Percentiles rank a stretch among this genome's conserved stretches.
These are phyloP conservation scores for Escovopsis sp. DNA, from an alignment of 2,329 filamentous ascomycete species.

Conservation along the genomic window DNA sequence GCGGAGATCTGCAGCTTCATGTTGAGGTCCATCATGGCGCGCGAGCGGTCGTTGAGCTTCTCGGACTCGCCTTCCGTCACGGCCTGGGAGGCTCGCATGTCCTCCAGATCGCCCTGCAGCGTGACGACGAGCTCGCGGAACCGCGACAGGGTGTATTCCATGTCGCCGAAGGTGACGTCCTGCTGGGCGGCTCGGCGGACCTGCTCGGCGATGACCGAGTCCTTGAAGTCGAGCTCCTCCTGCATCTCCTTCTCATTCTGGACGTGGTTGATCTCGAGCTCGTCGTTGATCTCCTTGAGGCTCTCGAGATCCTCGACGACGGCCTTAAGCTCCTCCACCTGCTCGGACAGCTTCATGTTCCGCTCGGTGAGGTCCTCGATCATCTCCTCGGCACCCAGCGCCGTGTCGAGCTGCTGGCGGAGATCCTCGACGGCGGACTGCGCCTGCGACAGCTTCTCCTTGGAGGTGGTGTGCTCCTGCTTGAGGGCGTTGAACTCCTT, in stretches of 20 bases:
- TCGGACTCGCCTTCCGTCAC: conserved; percentile 88
- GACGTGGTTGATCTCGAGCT: conserved; percentile 84
- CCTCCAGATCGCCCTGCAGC: conserved; percentile 74
- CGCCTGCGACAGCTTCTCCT: conserved; percentile 57
- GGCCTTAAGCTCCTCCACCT: conserved; percentile 68
- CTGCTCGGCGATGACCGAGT: conserved; percentile 72
- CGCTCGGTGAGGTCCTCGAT: conserved; percentile 83
- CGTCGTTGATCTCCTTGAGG: conserved; percentile 84
- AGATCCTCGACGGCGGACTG: conserved; percentile 73
- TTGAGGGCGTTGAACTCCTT: conserved; percentile 53
- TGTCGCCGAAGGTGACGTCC: conserved; percentile 67
- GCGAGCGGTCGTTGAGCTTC: conserved; percentile 73
- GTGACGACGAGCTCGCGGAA: conserved; percentile 83
- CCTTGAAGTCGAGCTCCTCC: conserved; percentile 81
- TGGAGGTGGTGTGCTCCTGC: conserved; percentile 53
- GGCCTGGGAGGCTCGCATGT: conserved; percentile 82
- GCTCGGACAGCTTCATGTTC: conserved; percentile 69
- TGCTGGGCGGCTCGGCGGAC: conserved; percentile 58
- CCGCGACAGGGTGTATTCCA: conserved; percentile 77
- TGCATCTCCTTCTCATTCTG: conserved; percentile 91
- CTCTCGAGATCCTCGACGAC: conserved; percentile 79
- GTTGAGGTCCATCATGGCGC: conserved; percentile 94
- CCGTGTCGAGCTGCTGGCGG: conserved; percentile 79
- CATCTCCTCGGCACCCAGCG: conserved; percentile 80
- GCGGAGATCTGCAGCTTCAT: conserved; percentile 84